Percentiles rank a stretch among this genome's conserved stretches.
phyloP scores from a whole-genome alignment of 192 early-diverging fungal genomes.

The Radiomyces spectabilis region DNA sequence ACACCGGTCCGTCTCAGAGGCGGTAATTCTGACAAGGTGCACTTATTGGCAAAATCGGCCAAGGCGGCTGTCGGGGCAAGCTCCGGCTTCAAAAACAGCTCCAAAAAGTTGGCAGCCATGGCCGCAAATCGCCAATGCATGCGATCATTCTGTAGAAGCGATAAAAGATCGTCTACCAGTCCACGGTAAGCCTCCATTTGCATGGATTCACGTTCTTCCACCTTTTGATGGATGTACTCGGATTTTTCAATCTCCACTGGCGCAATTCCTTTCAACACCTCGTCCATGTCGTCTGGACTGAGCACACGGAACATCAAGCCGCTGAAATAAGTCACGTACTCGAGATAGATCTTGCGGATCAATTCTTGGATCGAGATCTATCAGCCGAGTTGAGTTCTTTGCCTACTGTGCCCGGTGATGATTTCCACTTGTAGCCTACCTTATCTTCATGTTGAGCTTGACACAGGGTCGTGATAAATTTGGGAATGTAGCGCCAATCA shows the following conservation, averaged over 20 bases:
- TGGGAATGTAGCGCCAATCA: conserved; percentile 48
- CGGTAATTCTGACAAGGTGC: conserved; percentile 65
- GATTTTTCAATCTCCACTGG: not conserved
- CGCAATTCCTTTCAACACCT: not conserved
- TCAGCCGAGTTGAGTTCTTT: not conserved
- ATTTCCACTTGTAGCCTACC: too few species aligned
- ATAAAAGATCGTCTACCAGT: conserved; percentile 40
- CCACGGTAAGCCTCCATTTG: conserved; percentile 33
- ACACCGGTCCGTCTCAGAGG: conserved; percentile 63
- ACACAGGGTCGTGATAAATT: conserved; percentile 47
- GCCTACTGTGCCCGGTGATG: too few species aligned
- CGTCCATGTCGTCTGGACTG: conserved; percentile 16
- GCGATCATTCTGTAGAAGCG: conserved; percentile 46
- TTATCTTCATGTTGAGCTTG: conserved; percentile 63
- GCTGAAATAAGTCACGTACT: conserved; percentile 45
- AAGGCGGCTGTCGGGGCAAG: conserved; percentile 46
- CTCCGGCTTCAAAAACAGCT: conserved; percentile 59
- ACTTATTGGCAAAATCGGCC: conserved; percentile 46
- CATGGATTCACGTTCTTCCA: conserved; percentile 14
- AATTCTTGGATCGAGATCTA: conserved; percentile 58
- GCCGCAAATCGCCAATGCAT: conserved; percentile 80
- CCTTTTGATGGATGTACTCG: not conserved
- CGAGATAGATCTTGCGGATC: conserved; percentile 53
- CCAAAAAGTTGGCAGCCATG: conserved; percentile 76
- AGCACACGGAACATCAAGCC: conserved; percentile 40